These are phyloP conservation scores for Arthrobotrys sphaeroides DNA, from an alignment of 2,329 filamentous ascomycete species.

Conservation along the genomic window DNA sequence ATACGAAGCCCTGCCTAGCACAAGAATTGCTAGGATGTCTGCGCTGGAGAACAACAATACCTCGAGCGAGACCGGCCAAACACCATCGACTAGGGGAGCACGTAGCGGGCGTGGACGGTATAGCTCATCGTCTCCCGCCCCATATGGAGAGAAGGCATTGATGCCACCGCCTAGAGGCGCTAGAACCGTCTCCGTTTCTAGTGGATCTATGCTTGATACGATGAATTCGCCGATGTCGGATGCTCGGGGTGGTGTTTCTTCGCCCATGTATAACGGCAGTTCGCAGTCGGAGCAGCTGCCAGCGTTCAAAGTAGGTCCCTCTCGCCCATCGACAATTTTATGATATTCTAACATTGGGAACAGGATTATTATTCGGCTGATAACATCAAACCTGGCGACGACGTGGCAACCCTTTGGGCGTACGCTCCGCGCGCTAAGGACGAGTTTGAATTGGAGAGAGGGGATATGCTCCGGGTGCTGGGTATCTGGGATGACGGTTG, in stretches of 20 bases:
- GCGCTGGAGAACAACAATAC: conserved; percentile 78
- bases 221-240: conserved; percentile 75
- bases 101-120: conserved; percentile 40
- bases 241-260: conserved; percentile 79
- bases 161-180: conserved; percentile 64
- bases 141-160: conserved; percentile 51
- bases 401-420: conserved; percentile 91
- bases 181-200: conserved; percentile 88
- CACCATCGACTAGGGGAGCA: conserved; percentile 64
- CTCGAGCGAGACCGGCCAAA: conserved; percentile 39
- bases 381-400: conserved; percentile 90
- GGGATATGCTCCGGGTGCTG: conserved; percentile 97
- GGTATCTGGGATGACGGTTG: conserved; percentile 98
- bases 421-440: conserved; percentile 94
- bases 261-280: conserved; percentile 81
- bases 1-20: conserved; percentile 82
- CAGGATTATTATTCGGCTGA: conserved; percentile 95
- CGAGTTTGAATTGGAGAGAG: conserved; percentile 90
- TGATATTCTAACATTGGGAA: conserved; percentile 5
- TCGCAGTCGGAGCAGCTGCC: conserved; percentile 94
- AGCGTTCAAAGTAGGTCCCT: conserved; percentile 75
- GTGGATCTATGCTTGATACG: conserved; percentile 77
- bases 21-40: conserved; percentile 93
- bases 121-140: conserved; percentile 37
- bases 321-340: not conserved